Evolutionary conservation across 139 green algal genomes (phyloP).

Genomic region (Ulvella scutata): DNA sequence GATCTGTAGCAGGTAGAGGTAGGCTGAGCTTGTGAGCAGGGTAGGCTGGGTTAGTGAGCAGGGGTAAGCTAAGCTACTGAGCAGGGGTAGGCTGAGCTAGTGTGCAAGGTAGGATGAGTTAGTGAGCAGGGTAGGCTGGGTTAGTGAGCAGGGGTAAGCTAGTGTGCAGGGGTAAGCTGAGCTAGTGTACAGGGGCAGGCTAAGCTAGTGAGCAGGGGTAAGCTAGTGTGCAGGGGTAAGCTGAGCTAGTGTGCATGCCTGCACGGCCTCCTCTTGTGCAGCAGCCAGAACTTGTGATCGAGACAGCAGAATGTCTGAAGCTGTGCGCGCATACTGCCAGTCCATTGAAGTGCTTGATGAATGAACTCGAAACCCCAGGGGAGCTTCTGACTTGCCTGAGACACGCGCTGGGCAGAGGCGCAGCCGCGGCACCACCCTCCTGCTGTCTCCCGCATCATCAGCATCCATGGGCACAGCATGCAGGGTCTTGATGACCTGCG

Average conservation of each 20-base stretch:
- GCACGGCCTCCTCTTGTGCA: neutral
- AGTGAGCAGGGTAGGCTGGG: too few relatives aligned
- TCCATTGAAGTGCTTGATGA: neutral
- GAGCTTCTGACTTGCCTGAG: neutral
- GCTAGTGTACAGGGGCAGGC: too few relatives aligned
- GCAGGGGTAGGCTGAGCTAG: too few relatives aligned
- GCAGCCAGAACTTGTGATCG: neutral
- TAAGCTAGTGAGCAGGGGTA: too few relatives aligned
- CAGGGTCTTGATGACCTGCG: conserved; percentile 34
- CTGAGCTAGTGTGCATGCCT: neutral
- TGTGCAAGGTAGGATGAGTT: too few relatives aligned
- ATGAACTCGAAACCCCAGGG: neutral
- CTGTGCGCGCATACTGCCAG: neutral
- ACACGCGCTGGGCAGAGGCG: neutral
- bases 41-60: too few relatives aligned
- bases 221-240: neutral
- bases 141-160: too few relatives aligned
- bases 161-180: too few relatives aligned
- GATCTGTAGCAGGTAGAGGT: too few relatives aligned
- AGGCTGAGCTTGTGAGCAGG: too few relatives aligned
- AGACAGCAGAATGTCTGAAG: neutral
- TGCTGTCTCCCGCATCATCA: neutral
- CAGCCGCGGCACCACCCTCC: neutral
- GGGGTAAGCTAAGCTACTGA: too few relatives aligned
- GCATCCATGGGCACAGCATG: conserved; percentile 10